Evolutionary conservation across 2,329 filamentous ascomycete genomes (phyloP), one percentile per base, ranked within the genome.

Genomic region (Cercospora sesami): DNA sequence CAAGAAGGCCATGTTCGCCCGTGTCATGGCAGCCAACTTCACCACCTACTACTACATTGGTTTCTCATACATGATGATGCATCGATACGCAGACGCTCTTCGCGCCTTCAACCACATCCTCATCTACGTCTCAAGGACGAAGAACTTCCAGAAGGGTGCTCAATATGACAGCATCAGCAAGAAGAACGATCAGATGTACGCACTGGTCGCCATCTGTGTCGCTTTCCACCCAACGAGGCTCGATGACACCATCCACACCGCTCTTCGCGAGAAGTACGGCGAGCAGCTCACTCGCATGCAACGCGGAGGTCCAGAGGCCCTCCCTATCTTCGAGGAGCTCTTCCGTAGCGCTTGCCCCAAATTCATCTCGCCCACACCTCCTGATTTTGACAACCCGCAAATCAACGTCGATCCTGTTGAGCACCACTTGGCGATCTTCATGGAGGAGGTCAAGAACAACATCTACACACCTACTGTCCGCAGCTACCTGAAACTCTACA

Each of bases 21-120:
- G 95, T 74, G 95, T 99, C 80, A 98, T 99, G 95, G 94, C 95
- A 64, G 95, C 95, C 67, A 95, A 99, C 86, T 98, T 98, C 85
- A 97, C 94, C 75, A 99, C 95, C 73, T 99, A 98, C 89, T 99
- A 99, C 89, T 98, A 98, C 81, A 94, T 99, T 71, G 95, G 95
- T 75, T 99, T 99, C 89, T 96, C 93, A 75, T 99, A 99, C 90
- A 98, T 99, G 94, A 99, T 99, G 95, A 96, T 98, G 92, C 93
- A 95, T 84, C 92, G 95, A 80, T 99, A 99, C 81, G 92, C 93
- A 82, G 95, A 99, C 83, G 95, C 95, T 81, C 97, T 99, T 84
- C 93, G 94, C 87, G 97, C 97, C 91, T 99, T 99, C 89, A 96
- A 92, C 86, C 95, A 99, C 87, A 99, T 99, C 82, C 89, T 99